Conservation (phyloP, 306 rosid species). For the Fragaria ananassa region DNA sequence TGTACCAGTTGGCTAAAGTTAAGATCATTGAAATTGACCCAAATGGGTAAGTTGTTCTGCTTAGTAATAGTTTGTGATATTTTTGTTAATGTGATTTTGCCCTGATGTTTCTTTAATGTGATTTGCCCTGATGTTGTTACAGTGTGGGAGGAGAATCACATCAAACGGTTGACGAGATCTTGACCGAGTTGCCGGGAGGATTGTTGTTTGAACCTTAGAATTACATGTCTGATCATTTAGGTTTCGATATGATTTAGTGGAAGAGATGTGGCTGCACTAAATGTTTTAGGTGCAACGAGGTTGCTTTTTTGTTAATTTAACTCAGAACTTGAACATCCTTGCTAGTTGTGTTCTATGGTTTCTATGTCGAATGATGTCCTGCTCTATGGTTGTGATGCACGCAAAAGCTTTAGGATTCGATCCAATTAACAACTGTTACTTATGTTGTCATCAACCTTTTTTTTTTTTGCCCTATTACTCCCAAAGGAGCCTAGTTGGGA, state of each 20-base stretch:
- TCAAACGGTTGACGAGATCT: conserved; percentile 52
- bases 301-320: conserved; percentile 12
- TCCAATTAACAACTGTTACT: no score
- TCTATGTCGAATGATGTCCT: not conserved
- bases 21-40: conserved; percentile 41
- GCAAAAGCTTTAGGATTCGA: not conserved
- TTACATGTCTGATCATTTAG: conserved; percentile 11
- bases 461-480: no score
- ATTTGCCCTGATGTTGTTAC: not conserved
- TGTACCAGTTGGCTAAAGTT: conserved; percentile 38
- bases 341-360: not conserved
- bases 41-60: conserved; percentile 38
- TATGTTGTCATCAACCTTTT: no score
- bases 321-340: not conserved
- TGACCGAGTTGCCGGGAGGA: conserved; percentile 65
- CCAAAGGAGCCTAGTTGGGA: no score
- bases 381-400: no score
- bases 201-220: conserved; percentile 37
- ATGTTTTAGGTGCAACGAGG: not conserved
- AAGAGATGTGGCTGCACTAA: conserved; percentile 6
- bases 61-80: no score
- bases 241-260: conserved; percentile 12
- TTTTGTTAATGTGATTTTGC: not conserved
- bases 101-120: no score
- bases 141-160: conserved; percentile 55